These are phyloP conservation scores for Hymenoscyphus fraxineus DNA, from an alignment of 2,329 filamentous ascomycete species.

Conservation along the genomic window DNA sequence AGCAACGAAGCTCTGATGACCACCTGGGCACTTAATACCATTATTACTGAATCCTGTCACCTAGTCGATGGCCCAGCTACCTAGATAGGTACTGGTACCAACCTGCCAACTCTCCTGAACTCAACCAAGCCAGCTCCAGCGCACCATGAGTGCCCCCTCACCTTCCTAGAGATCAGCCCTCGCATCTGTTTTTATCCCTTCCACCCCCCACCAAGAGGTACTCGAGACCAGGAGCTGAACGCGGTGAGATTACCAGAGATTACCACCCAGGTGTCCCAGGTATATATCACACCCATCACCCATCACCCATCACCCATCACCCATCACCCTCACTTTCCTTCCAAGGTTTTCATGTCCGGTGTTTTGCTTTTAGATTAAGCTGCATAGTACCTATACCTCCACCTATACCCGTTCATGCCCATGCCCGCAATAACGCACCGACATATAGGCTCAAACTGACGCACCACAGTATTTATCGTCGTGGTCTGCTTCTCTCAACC, in stretches of 20 bases:
- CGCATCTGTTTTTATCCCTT: not conserved
- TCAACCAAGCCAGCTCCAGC: not conserved
- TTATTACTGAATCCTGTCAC: not conserved
- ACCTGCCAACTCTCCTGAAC: not conserved
- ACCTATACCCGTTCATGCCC: too few species aligned
- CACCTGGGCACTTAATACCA: not conserved
- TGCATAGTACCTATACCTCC: slow-evolving; percentile 11
- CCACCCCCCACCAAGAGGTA: not conserved
- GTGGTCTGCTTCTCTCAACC: not conserved
- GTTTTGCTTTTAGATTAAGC: slow-evolving; percentile 23
- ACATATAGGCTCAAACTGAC: slow-evolving; percentile 23
- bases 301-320: too few species aligned
- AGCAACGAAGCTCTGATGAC: not conserved
- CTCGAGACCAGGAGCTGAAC: slow-evolving; percentile 23
- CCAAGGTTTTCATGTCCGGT: not conserved
- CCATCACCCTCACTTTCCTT: not conserved
- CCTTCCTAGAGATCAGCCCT: not conserved
- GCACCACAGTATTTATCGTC: slow-evolving; percentile 16
- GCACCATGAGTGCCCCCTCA: not conserved
- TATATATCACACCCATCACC: too few species aligned
- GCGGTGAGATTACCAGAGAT: slow-evolving; percentile 21
- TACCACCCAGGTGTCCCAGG: slow-evolving; percentile 3
- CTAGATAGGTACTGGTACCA: too few species aligned
- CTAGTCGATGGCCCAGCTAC: not conserved
- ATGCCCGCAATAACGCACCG: slow-evolving; percentile 13